Evolutionary conservation across 768 basidiomycete species (phyloP).

Genomic region (Naganishia onofrii): DNA sequence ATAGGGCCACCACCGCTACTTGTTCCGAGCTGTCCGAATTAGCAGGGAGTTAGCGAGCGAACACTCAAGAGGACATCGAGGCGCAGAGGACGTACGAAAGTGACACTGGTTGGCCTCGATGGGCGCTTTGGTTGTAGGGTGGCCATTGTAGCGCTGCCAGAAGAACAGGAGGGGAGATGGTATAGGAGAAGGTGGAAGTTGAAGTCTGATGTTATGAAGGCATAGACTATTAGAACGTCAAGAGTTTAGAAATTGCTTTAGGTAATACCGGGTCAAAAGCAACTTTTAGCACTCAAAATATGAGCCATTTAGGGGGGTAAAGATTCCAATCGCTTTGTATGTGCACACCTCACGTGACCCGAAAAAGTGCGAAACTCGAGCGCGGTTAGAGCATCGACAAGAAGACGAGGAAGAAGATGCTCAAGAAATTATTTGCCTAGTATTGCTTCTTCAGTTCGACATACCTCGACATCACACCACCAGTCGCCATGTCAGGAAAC

Average conservation of each 20-base stretch:
- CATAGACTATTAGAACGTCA: too few species aligned
- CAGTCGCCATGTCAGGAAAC: conserved; percentile 52
- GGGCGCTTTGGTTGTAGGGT: not conserved
- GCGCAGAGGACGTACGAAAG: conserved; percentile 41
- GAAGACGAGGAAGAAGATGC: too few species aligned
- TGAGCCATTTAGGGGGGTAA: too few species aligned
- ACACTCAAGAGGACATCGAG: not conserved
- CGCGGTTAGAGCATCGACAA: too few species aligned
- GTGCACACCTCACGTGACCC: too few species aligned
- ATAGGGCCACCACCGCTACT: conserved; percentile 50
- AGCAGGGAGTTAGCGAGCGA: not conserved
- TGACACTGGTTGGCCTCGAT: conserved; percentile 38
- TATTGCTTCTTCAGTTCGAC: not conserved
- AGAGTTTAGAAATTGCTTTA: not conserved
- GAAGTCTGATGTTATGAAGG: too few species aligned
- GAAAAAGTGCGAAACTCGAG: too few species aligned
- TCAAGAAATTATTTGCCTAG: too few species aligned
- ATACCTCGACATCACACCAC: not conserved
- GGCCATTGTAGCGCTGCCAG: not conserved
- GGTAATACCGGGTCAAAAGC: not conserved
- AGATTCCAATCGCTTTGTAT: too few species aligned
- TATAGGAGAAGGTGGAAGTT: not conserved
- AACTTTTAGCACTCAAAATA: too few species aligned
- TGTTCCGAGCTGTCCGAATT: conserved; percentile 40
- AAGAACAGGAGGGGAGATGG: not conserved